phyloP scores from a whole-genome alignment of 768 basidiomycete genomes.

The Pholiota molesta region DNA sequence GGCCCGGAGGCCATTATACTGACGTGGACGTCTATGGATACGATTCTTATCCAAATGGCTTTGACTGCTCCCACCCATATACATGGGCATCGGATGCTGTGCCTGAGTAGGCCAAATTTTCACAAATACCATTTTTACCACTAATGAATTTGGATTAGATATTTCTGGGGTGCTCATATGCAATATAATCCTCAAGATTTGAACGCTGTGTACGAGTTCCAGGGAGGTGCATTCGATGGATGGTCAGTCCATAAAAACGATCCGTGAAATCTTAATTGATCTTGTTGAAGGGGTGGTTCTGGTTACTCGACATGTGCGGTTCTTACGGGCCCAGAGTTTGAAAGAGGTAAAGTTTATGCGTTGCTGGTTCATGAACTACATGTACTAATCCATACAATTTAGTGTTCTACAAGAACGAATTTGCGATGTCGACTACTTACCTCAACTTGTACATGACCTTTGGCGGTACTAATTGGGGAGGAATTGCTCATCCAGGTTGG shows the following conservation, averaged over 20 bases:
- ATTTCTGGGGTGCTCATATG: slow-evolving; percentile 42
- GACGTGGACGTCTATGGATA: slow-evolving; percentile 54
- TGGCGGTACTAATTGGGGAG: slow-evolving; percentile 56
- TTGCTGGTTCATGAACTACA: background rate
- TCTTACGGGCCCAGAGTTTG: slow-evolving; percentile 44
- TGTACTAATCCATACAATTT: background rate
- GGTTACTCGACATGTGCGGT: slow-evolving; percentile 36
- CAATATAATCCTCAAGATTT: slow-evolving; percentile 37
- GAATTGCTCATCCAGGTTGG: slow-evolving; percentile 40
- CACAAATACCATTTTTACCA: background rate
- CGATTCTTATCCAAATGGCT: slow-evolving; percentile 54
- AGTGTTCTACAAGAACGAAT: slow-evolving; percentile 54
- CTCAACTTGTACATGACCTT: slow-evolving; percentile 55
- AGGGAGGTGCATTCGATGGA: slow-evolving; percentile 56
- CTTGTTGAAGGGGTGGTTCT: slow-evolving; percentile 39
- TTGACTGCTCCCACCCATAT: slow-evolving; percentile 53
- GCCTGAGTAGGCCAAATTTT: slow-evolving; percentile 32
- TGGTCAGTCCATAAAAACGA: slow-evolving; percentile 31
- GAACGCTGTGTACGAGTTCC: slow-evolving; percentile 48
- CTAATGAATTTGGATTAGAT: slow-evolving; percentile 23
- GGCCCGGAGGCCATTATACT: slow-evolving; percentile 47
- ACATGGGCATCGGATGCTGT: slow-evolving; percentile 48
- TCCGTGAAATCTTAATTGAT: slow-evolving; percentile 2
- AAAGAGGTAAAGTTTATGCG: slow-evolving; percentile 36
- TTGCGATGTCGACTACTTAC: slow-evolving; percentile 49